phyloP scores from a whole-genome alignment of 192 early-diverging fungal genomes.

The Gaertneriomyces semiglobifer region DNA sequence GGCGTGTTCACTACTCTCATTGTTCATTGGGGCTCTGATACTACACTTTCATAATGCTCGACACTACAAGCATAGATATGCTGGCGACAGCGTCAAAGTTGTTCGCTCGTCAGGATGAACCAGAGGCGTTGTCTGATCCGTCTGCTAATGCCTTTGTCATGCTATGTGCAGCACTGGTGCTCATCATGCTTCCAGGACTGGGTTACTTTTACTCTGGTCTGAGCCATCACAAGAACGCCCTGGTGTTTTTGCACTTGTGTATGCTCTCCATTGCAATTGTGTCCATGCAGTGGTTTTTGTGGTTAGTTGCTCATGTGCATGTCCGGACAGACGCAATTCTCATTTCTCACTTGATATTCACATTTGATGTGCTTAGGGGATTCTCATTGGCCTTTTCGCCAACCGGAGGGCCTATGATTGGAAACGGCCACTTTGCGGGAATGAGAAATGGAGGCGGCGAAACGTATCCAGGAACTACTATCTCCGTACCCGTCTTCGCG shows the following conservation, averaged over 20 bases:
- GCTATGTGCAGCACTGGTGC: constrained; percentile 63
- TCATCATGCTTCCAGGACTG: constrained; percentile 74
- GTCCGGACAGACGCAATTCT: constrained; percentile 59
- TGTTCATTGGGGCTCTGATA: too few species aligned
- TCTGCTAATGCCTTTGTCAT: constrained; percentile 76
- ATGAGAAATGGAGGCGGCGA: constrained; percentile 57
- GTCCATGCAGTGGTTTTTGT: constrained; percentile 56
- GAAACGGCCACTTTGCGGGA: constrained; percentile 73
- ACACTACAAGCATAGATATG: too few species aligned
- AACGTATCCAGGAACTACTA: constrained; percentile 49
- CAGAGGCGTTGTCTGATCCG: constrained; percentile 31
- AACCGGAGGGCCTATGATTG: constrained; percentile 68
- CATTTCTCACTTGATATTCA: constrained; percentile 66
- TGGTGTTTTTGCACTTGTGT: constrained; percentile 79
- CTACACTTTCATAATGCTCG: too few species aligned
- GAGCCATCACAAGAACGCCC: constrained; percentile 83
- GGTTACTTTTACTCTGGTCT: constrained; percentile 93
- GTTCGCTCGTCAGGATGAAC: not conserved
- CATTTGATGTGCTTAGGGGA: constrained; percentile 37
- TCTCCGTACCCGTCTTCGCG: constrained; percentile 76
- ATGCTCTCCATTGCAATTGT: constrained; percentile 75
- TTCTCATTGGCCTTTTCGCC: constrained; percentile 79
- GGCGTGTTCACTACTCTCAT: too few species aligned
- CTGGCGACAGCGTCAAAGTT: too few species aligned
- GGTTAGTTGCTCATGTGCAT: constrained; percentile 59